These are phyloP conservation scores for Aphanomyces cochlioides DNA, from an alignment of 352 stramenopile genomes.

Conservation along the genomic window DNA sequence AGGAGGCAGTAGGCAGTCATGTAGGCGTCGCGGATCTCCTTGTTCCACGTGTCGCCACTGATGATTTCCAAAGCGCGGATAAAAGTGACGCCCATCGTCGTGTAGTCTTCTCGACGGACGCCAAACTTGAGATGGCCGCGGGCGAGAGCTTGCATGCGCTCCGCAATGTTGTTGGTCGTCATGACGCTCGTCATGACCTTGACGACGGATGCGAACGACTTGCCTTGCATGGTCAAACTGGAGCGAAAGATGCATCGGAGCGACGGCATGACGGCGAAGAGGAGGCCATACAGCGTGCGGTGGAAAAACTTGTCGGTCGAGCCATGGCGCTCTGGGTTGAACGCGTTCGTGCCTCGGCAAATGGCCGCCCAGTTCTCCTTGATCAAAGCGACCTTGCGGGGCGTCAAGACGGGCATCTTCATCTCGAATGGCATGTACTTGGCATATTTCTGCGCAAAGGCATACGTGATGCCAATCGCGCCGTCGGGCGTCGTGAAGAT, in stretches of 20 bases:
- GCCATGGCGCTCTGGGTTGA: constrained; percentile 1
- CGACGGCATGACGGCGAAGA: constrained; percentile 20
- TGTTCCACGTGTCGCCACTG: not conserved
- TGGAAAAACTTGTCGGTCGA: constrained; percentile 23
- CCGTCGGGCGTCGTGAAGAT: constrained; percentile 3
- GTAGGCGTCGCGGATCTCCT: constrained; percentile 13
- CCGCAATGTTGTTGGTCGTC: not conserved
- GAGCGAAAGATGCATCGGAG: constrained; percentile 17
- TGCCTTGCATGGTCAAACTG: constrained; percentile 18
- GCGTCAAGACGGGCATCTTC: constrained; percentile 16
- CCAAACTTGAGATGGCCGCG: constrained; percentile 15
- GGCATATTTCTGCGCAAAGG: not conserved
- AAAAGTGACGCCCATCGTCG: constrained; percentile 11
- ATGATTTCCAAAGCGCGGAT: constrained; percentile 11
- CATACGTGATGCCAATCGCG: constrained; percentile 21
- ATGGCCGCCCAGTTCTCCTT: constrained; percentile 10
- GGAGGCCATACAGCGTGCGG: constrained; percentile 14
- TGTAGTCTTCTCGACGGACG: constrained; percentile 15
- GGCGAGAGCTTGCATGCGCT: constrained; percentile 5
- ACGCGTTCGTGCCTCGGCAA: constrained; percentile 6
- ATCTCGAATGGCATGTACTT: constrained; percentile 16
- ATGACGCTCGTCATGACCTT: not conserved
- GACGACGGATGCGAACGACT: constrained; percentile 14
- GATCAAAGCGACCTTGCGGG: constrained; percentile 7
- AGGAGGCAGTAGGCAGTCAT: constrained; percentile 21